Base-by-base conservation (phyloP, 2,329 filamentous ascomycete species). In the Dothistroma pini region DNA sequence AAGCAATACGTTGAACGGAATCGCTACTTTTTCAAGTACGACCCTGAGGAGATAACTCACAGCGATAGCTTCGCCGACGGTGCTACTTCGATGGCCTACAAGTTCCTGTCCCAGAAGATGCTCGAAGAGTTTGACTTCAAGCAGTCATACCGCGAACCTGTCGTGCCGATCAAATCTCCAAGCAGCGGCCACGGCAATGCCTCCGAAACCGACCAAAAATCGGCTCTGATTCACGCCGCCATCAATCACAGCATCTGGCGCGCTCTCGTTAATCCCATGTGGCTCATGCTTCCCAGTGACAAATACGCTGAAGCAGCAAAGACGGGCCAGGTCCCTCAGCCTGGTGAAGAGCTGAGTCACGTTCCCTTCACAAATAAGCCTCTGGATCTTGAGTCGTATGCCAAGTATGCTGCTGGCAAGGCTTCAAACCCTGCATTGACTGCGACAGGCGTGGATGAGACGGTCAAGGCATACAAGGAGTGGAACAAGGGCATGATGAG, bases 1-100 rank as follows among this genome's bases (percentile, higher is more conserved):
- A 63, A 74, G 4, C 78, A 83, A 21, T 89, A 87, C 71, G 74
- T 84, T 8, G 69, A 79, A 34, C 79, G 82, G 35, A 84, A 86
- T 70, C 71, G 75, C 31, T 83, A 84, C 68, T 84, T 89, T 74
- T 88, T 89, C 66, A 58, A 60, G 49, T 71, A 64, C 61, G 65
- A 70, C 19, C 11, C 60, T 3, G 52, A 55, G 4, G 49, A 67
- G 41, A 55, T 59, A 5, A 47, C 41, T 5, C 57, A 59, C 41
- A 59, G 57, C 52, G 52, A 59, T 25, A 55, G 29, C 57, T 59
- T 56, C 44, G 25, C 57, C 16, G 57, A 59, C 10, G 57, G 52
- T 11, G 53, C 58, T 10, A 29, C 41, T n/a, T 38, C 52, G 22
- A 55, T 60, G 53, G 57, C 57, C 9, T 59, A 58, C 19, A 21